A percentile compares a stretch with the other conserved stretches of the same genome.
Evolutionary conservation across 2,329 filamentous ascomycete genomes (phyloP).

Genomic region (Salinomyces thailandicus): DNA sequence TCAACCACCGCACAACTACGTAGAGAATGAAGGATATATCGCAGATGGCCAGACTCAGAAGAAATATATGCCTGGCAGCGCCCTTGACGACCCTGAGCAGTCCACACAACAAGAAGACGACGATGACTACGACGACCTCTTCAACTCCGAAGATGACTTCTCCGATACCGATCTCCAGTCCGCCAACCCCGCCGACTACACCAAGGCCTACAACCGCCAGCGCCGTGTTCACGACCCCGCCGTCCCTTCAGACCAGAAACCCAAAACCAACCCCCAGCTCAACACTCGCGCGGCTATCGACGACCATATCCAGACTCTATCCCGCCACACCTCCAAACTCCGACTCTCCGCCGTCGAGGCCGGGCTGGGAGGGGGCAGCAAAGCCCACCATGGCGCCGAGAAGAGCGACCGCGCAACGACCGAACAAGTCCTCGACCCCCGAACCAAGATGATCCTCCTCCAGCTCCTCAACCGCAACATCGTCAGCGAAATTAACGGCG

Average conservation of each 20-base stretch:
- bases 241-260: constrained; percentile 43
- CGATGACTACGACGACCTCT: constrained; percentile 54
- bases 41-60: constrained; percentile 9
- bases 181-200: constrained; percentile 56
- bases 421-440: constrained; percentile 87
- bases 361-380: constrained; percentile 35
- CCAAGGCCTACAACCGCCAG: constrained; percentile 83
- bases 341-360: constrained; percentile 56
- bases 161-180: constrained; percentile 51
- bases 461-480: constrained; percentile 91
- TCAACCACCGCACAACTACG: constrained; percentile 21
- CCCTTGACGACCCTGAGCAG: constrained; percentile 12
- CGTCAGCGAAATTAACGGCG: constrained; percentile 86
- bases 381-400: constrained; percentile 43
- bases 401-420: constrained; percentile 85
- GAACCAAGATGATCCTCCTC: constrained; percentile 88
- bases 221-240: constrained; percentile 51
- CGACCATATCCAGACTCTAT: constrained; percentile 76
- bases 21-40: constrained; percentile 25
- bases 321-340: constrained; percentile 77
- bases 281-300: constrained; percentile 74
- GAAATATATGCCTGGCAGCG: constrained; percentile 18
- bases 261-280: constrained; percentile 65
- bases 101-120: constrained; percentile 34
- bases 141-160: constrained; percentile 47